Evolutionary conservation across 768 basidiomycete species (phyloP).

Genomic region (Cystobasidium onofrii): DNA sequence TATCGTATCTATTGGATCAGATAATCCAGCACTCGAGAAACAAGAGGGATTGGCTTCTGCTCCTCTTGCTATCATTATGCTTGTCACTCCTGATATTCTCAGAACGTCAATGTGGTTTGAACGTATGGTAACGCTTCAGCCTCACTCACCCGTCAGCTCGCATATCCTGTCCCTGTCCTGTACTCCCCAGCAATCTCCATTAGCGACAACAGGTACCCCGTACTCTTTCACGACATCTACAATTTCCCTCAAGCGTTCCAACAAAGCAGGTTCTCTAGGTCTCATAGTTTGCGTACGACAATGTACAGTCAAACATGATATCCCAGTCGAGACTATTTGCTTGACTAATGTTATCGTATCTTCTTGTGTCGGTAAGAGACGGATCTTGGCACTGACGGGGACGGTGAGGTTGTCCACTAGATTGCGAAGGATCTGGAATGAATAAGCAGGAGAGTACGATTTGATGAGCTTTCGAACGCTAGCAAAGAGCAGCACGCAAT

Average conservation of each 20-base stretch:
- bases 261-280: slow-evolving; percentile 65
- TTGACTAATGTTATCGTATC: slow-evolving; percentile 85
- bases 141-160: slow-evolving; percentile 63
- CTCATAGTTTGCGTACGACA: slow-evolving; percentile 91
- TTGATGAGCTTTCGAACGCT: too few species aligned
- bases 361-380: slow-evolving; percentile 73
- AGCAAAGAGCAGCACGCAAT: too few species aligned
- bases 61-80: slow-evolving; percentile 91
- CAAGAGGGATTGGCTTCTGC: slow-evolving; percentile 88
- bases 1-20: slow-evolving; percentile 61
- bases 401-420: slow-evolving; percentile 69
- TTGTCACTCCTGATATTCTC: slow-evolving; percentile 60
- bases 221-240: slow-evolving; percentile 68
- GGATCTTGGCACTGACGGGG: slow-evolving; percentile 88
- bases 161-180: slow-evolving; percentile 70
- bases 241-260: slow-evolving; percentile 71
- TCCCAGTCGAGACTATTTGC: slow-evolving; percentile 74
- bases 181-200: slow-evolving; percentile 79
- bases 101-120: not conserved
- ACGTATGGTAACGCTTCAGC: too few species aligned
- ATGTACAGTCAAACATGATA: slow-evolving; percentile 83
- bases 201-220: slow-evolving; percentile 74
- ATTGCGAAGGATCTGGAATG: slow-evolving; percentile 62
- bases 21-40: slow-evolving; percentile 59
- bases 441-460: not conserved